Percentiles rank a stretch among this genome's conserved stretches.
Evolutionary conservation across 352 stramenopile genomes (phyloP).

Genomic region (Phytophthora pini): DNA sequence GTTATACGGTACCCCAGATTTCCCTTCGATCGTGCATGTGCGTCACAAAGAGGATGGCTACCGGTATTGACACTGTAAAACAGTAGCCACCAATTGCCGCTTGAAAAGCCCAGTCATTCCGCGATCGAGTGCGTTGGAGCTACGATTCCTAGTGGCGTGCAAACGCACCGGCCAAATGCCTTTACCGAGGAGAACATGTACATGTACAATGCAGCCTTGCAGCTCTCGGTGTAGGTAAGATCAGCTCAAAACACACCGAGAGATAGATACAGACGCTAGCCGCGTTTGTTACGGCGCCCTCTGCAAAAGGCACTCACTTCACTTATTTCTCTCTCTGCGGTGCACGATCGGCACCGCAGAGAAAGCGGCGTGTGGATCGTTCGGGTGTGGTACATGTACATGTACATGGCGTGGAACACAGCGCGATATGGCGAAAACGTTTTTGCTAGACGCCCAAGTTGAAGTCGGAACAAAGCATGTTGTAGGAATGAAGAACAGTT

Average conservation of each 20-base stretch:
- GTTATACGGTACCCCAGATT: too few species aligned
- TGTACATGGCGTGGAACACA: background rate
- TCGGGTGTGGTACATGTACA: background rate
- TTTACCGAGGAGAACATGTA: background rate
- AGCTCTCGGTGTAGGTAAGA: conserved; percentile 7
- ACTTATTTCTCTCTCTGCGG: background rate
- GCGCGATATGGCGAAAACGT: conserved; percentile 4
- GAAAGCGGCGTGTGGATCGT: background rate
- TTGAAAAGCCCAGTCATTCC: too few species aligned
- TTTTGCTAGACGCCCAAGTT: conserved; percentile 18
- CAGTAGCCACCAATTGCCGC: too few species aligned
- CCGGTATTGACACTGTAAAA: too few species aligned
- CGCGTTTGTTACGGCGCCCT: conserved; percentile 6
- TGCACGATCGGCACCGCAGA: background rate
- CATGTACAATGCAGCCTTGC: background rate
- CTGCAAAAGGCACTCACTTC: background rate
- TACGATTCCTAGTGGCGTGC: conserved; percentile 4
- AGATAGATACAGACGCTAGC: conserved; percentile 11
- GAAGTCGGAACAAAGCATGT: conserved; percentile 7
- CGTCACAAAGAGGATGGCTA: too few species aligned
- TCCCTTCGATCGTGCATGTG: too few species aligned
- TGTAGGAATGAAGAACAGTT: too few species aligned
- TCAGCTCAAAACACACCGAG: conserved; percentile 4
- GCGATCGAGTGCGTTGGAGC: too few species aligned
- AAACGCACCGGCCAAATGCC: background rate